Evolutionary conservation across 2,329 filamentous ascomycete genomes (phyloP), one percentile per base, ranked within the genome.

Genomic region (Paracamarosporium sp.): DNA sequence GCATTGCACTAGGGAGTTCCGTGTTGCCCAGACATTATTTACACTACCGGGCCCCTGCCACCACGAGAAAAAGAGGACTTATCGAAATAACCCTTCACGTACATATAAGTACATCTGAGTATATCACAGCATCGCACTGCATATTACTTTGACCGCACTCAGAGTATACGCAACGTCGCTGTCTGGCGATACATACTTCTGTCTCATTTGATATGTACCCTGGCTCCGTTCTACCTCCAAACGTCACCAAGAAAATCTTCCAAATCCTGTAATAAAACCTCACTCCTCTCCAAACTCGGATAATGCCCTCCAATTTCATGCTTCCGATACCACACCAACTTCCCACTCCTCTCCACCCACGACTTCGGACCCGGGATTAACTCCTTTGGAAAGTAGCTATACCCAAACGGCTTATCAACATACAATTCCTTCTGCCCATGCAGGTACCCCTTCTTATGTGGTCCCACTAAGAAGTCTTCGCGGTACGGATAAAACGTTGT

Each of bases 401-500:
- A 81, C 0, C 79, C 80, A 12, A 73, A 61, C 12, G 80, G 79
- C 64, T 81, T 81, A 15, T 73, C 60, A 1, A 79, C 70, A 54
- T 71, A 71, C 17, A 67, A 57, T 7, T 62, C 40, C 11, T 58
- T 56, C n/a, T 57, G 40, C 35, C 60, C 56, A 46, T 68, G 66
- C 20, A 61, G 53, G 47, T 55, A 64, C 15, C 48, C 48, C 20
- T 50, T 51, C 35, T 40, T 33, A 5, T 27, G 52, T 24, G 33
- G 12, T 11, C 25, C 17, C 1, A 12, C 15, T 8, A 47, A 11
- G 35, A 57, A 67, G 38, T 61, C 62, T 33, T 77, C 66, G 25
- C 82, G 77, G 56, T 86, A 86, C 1, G 80, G 76, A 66, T 82
- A 87, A 28, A 85, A 80, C 13, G 73, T 79, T 9, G 77, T 77